Evolutionary conservation across 2,329 filamentous ascomycete genomes (phyloP).

Genomic region (Tolypocladium sp.): DNA sequence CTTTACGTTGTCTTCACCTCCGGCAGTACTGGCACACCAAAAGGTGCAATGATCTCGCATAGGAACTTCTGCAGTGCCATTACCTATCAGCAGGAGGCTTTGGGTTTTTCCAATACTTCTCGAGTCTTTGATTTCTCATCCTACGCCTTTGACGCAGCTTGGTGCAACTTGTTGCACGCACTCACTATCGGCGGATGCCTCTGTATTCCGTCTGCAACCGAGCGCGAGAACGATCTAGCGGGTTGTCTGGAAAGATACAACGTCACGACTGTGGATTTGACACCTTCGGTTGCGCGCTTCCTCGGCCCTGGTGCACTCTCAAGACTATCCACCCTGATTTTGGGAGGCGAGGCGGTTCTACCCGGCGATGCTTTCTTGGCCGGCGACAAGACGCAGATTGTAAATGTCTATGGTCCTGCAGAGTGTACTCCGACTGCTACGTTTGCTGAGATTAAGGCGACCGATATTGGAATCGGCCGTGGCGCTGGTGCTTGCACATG

Average conservation of each 20-base stretch:
- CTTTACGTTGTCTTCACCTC: slow-evolving; percentile 13
- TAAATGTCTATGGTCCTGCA: slow-evolving; percentile 13
- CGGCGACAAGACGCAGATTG: slow-evolving; percentile 6
- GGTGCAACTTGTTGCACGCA: slow-evolving; percentile 10
- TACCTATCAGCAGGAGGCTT: slow-evolving; percentile 6
- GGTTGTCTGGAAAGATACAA: slow-evolving; percentile 3
- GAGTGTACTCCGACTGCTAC: slow-evolving; percentile 8
- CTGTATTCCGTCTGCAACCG: slow-evolving; percentile 8
- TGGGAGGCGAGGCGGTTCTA: slow-evolving; percentile 8
- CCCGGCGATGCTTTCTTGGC: slow-evolving; percentile 2
- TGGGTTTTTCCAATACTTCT: slow-evolving; percentile 7
- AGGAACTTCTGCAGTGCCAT: slow-evolving; percentile 7
- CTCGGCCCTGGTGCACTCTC: slow-evolving; percentile 2
- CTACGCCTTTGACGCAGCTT: slow-evolving; percentile 11
- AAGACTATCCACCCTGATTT: slow-evolving; percentile 7
- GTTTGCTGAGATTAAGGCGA: neutral
- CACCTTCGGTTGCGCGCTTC: slow-evolving; percentile 9
- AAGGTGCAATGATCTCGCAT: slow-evolving; percentile 13
- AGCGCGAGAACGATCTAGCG: slow-evolving; percentile 4
- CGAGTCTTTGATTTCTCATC: slow-evolving; percentile 14
- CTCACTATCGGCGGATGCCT: slow-evolving; percentile 10
- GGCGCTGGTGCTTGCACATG: slow-evolving; percentile 6
- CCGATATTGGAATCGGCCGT: slow-evolving; percentile 2
- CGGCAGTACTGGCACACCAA: slow-evolving; percentile 11
- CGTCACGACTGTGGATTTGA: slow-evolving; percentile 7